Percentiles rank a stretch among this genome's conserved stretches.
Conservation (phyloP, 2,329 filamentous ascomycete species). For the Epichloe gansuensis region DNA sequence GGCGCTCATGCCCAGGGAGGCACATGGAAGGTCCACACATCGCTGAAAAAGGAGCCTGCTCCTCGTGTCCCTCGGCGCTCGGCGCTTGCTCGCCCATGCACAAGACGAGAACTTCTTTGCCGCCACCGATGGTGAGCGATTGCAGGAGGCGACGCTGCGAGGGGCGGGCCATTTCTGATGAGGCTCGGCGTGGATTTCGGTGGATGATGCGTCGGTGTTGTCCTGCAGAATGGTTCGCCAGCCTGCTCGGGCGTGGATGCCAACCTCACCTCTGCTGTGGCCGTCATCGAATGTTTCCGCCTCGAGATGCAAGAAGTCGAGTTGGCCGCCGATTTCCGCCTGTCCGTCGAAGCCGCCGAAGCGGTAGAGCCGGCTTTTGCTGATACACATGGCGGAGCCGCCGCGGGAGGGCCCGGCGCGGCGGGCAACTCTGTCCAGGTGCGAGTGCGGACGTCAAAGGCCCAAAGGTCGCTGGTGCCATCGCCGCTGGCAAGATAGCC, state of each 20-base stretch:
- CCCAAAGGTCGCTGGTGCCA: slow-evolving; percentile 60
- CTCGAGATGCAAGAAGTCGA: slow-evolving; percentile 53
- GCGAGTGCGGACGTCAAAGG: slow-evolving; percentile 52
- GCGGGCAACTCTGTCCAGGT: slow-evolving; percentile 57
- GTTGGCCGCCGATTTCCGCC: slow-evolving; percentile 53
- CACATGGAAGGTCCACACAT: slow-evolving; percentile 54
- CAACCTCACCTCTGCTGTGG: slow-evolving; percentile 35
- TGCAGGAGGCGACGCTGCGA: slow-evolving; percentile 44
- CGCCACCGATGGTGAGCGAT: slow-evolving; percentile 44
- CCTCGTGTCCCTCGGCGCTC: slow-evolving; percentile 34
- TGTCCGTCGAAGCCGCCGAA: slow-evolving; percentile 72
- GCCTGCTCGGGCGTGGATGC: slow-evolving; percentile 34
- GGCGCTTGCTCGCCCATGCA: slow-evolving; percentile 45
- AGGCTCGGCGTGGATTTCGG: slow-evolving; percentile 23
- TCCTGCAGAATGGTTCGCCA: slow-evolving; percentile 42
- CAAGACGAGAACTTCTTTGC: slow-evolving; percentile 51
- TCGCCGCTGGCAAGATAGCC: slow-evolving; percentile 55
- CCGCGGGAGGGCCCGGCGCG: slow-evolving; percentile 55
- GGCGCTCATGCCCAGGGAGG: slow-evolving; percentile 39
- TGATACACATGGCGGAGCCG: slow-evolving; percentile 55
- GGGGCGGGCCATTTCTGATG: slow-evolving; percentile 36
- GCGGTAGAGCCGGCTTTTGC: slow-evolving; percentile 54
- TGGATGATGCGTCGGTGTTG: slow-evolving; percentile 19
- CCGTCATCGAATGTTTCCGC: slow-evolving; percentile 44
- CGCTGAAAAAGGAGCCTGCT: slow-evolving; percentile 42